phyloP scores from a whole-genome alignment of 2,329 filamentous ascomycete genomes.

The Nemania sp. region DNA sequence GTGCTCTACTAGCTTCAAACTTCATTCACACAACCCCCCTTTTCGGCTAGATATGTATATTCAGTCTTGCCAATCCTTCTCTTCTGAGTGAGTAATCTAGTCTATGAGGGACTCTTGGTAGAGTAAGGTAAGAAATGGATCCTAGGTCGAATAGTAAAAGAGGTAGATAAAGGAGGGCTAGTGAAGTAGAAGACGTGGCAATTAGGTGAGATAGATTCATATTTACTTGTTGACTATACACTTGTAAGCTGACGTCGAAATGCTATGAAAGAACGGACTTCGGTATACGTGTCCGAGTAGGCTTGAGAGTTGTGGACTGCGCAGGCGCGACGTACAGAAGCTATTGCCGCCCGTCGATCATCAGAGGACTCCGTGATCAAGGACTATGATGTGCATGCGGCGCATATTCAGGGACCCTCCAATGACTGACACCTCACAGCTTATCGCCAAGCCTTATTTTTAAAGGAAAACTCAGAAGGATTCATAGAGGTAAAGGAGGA shows the following conservation, averaged over 20 bases:
- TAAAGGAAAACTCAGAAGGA: background rate
- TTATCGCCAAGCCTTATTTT: background rate
- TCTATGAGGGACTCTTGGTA: background rate
- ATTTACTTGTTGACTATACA: conserved; percentile 5
- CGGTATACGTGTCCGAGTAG: background rate
- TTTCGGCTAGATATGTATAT: background rate
- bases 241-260: conserved; percentile 34
- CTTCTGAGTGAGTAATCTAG: background rate
- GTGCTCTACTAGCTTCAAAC: background rate
- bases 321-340: background rate
- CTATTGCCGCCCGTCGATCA: background rate
- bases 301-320: background rate
- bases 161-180: conserved; percentile 17
- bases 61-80: background rate
- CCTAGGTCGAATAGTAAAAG: background rate
- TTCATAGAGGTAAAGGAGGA: background rate
- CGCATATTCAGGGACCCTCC: background rate
- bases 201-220: conserved; percentile 15
- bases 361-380: background rate
- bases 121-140: background rate
- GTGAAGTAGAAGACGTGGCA: background rate
- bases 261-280: background rate
- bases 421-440: background rate
- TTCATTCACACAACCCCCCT: background rate
- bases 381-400: too few relatives aligned